Evolutionary conservation across 1,284 basidiomycete genomes (phyloP), one percentile per base, ranked within the genome.

Genomic region (Apiotrichum sp.): DNA sequence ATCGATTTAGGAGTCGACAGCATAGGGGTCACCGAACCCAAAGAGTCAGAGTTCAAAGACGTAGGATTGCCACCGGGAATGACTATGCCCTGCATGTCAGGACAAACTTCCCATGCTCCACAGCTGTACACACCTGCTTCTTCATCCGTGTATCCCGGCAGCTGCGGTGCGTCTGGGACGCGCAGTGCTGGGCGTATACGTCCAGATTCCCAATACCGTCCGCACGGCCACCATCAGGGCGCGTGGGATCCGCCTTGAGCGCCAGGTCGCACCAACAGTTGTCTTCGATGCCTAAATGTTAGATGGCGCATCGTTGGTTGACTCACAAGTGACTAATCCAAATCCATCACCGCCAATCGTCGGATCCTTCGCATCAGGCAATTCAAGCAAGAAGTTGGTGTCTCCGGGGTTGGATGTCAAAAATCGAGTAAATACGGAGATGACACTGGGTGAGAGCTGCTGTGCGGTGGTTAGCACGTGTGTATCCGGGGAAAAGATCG

Each of bases 281-380:
- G 38, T 72, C 71, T 34, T 74, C 72, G 66, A 74, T 71, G 54
- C 70, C 70, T 72, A 29, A n/a, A 3, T 10, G 54, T 57, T 49
- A 57, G 55, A 63, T 45, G 4, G 51, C 13, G 67, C 69, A 44
- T 10, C 3, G 6, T 29, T 16, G 8, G 11, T 14, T 5, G 9
- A 62, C 69, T 62, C 57, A 73, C 72, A 74, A 16, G 70, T 72
- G 3, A 68, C 59, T 0, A 62, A 50, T 0, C 71, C 72, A 55
- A 67, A 73, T 0, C 70, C 71, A 50, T 66, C 67, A 2, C 70
- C 72, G 3, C 68, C 68, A 6, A 50, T 33, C 9, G 48, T 57
- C 8, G 42, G 51, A 11, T 35, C 14, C 1, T n/a, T 10, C 3
- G 56, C 49, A 16, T 64, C 53, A 0, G 59, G 63, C 9, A 70